phyloP scores from a whole-genome alignment of 371 early-diverging fungal genomes.

The Zychaea mexicana region DNA sequence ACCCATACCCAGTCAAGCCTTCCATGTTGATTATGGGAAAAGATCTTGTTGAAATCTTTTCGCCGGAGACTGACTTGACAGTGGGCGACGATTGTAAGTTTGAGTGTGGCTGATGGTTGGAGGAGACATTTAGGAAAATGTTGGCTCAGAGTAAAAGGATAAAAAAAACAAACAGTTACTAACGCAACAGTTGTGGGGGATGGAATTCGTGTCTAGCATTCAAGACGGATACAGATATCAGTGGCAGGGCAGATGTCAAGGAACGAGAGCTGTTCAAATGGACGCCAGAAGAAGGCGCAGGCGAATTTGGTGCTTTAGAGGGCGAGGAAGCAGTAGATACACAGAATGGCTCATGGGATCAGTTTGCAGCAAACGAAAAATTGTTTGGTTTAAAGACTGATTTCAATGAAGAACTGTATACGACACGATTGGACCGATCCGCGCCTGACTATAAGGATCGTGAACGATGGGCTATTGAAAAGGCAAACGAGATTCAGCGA shows the following conservation, averaged over 20 bases:
- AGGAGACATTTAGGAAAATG: not conserved
- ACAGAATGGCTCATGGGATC: constrained; percentile 87
- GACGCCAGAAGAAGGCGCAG: constrained; percentile 70
- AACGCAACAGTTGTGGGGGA: not conserved
- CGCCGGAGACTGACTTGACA: constrained; percentile 59
- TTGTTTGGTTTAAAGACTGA: constrained; percentile 95
- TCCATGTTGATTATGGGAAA: constrained; percentile 71
- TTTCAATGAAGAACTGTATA: constrained; percentile 96
- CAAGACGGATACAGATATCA: constrained; percentile 91
- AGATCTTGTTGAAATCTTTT: constrained; percentile 70
- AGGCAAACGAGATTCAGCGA: constrained; percentile 93
- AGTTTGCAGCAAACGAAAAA: constrained; percentile 96
- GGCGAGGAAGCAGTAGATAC: constrained; percentile 28
- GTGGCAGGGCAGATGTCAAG: constrained; percentile 61
- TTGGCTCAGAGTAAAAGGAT: too few relatives aligned
- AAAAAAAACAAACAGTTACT: not conserved
- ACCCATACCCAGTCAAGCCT: constrained; percentile 39
- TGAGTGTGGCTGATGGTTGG: too few relatives aligned
- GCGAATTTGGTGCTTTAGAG: constrained; percentile 43
- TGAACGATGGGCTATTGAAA: constrained; percentile 79
- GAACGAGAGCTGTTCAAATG: constrained; percentile 89
- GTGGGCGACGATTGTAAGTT: constrained; percentile 51
- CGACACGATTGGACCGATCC: constrained; percentile 88
- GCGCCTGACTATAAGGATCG: constrained; percentile 86
- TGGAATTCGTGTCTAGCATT: constrained; percentile 53